Base-by-base conservation (phyloP, 1,284 basidiomycete genomes). In the Irpex sp. region DNA sequence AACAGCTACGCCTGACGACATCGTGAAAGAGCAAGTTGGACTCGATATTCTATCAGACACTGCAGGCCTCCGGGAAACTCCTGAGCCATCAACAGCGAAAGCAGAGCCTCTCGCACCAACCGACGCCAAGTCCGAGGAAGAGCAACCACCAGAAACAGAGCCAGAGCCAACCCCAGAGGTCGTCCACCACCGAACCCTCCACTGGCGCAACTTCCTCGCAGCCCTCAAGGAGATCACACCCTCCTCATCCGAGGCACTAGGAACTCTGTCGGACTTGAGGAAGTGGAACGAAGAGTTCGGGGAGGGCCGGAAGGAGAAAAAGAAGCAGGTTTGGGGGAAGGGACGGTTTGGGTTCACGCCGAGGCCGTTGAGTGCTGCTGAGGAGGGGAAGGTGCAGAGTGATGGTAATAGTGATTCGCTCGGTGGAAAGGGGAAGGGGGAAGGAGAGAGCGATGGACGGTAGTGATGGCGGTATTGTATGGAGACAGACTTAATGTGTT, bases 201-300 rank as follows among this genome's bases (percentile, higher is more conserved):
- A 77, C 57, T 74, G 79, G 61, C 84, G 81, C 64, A 91, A 97
- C 72, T 96, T 97, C 72, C 79, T 80, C 40, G 89, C 89, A 69
- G 94, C 94, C 0, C 80, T 96, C 58, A 87, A 84, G 69, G 93
- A 96, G 75, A 95, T 96, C 67, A 89, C 91, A 1, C 92, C 94
- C 7, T 93, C 91, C 0, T 89, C 88, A 1, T 93, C 92, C 3
- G 94, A 96, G 74, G 82, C 87, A 7, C 75, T 92, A 6, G 93
- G 93, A 51, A 91, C 85, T 57, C 82, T 96, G 49, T 79, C 89
- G 2, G 93, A 93, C 66, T 78, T 96, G 65, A 85, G 93, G 57
- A 94, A 90, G 76, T 97, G 94, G 94, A 94, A 96, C 65, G 91
- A 94, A 54, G 91, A 95, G 73, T 96, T 94, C 74, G 94, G 94